phyloP scores from a whole-genome alignment of 2,329 filamentous ascomycete species.

The Bipolaris cookei region DNA sequence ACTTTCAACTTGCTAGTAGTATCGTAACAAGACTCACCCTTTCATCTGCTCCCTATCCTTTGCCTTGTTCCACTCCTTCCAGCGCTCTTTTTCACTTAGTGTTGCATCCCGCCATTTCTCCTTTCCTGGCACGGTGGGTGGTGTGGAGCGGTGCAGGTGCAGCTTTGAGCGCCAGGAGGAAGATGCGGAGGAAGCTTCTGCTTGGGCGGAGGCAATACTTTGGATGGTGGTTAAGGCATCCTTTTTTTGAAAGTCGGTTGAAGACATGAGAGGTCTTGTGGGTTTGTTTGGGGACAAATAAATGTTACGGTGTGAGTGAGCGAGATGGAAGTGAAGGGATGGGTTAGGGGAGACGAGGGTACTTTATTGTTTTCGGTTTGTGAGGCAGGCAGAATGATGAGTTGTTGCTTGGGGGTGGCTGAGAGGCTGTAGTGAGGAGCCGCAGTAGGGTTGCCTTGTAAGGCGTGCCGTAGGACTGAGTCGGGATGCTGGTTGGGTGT shows the following conservation, averaged over 20 bases:
- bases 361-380: not conserved
- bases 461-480: not conserved
- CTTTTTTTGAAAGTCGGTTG: not conserved
- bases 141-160: conserved; percentile 6
- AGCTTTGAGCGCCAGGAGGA: conserved; percentile 20
- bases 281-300: not conserved
- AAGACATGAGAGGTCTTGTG: not conserved
- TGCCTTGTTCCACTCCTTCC: conserved; percentile 38
- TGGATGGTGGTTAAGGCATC: not conserved
- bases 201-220: not conserved
- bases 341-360: not conserved
- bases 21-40: conserved; percentile 11
- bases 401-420: not conserved
- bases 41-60: conserved; percentile 29
- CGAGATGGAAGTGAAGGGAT: not conserved
- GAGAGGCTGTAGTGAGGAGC: not conserved
- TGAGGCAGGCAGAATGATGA: not conserved
- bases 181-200: not conserved
- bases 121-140: conserved; percentile 17
- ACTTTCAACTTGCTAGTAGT: too few species aligned
- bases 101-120: conserved; percentile 33
- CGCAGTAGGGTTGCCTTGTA: not conserved
- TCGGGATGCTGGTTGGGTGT: not conserved
- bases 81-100: conserved; percentile 32
- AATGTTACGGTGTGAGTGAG: too few species aligned